These are phyloP conservation scores for Collybia sordida DNA, from an alignment of 768 basidiomycete species.

Conservation along the genomic window DNA sequence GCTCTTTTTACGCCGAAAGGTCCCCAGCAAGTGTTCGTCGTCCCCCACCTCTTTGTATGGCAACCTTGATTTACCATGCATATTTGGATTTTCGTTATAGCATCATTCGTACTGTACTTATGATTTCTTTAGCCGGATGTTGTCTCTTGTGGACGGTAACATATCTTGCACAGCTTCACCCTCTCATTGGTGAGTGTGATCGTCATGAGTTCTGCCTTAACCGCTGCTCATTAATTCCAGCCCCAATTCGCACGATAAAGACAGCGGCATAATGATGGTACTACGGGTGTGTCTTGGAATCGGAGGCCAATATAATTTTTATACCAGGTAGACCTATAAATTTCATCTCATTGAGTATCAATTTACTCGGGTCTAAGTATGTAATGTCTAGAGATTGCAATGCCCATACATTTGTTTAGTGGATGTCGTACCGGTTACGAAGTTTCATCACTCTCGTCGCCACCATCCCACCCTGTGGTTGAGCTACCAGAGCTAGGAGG, in stretches of 20 bases:
- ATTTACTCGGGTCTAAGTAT: too few species aligned
- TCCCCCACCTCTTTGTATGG: background rate
- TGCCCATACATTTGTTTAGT: background rate
- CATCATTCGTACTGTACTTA: slow-evolving; percentile 75
- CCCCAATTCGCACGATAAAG: slow-evolving; percentile 14
- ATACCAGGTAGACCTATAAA: slow-evolving; percentile 29
- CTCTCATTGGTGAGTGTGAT: slow-evolving; percentile 65
- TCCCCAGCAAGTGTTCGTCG: slow-evolving; percentile 81
- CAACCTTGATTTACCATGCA: background rate
- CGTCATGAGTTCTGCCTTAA: too few species aligned
- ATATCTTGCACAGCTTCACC: slow-evolving; percentile 93
- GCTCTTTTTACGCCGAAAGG: slow-evolving; percentile 83
- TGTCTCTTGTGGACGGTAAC: slow-evolving; percentile 98
- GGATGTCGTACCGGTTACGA: slow-evolving; percentile 16
- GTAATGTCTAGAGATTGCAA: slow-evolving; percentile 7
- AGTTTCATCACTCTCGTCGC: slow-evolving; percentile 41
- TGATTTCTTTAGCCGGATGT: slow-evolving; percentile 78
- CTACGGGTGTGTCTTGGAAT: background rate
- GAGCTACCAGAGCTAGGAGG: slow-evolving; percentile 29
- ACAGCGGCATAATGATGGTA: slow-evolving; percentile 3
- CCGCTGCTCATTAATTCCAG: background rate
- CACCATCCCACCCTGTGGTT: slow-evolving; percentile 41
- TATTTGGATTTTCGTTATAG: slow-evolving; percentile 38
- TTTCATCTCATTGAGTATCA: too few species aligned
- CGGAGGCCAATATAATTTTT: slow-evolving; percentile 14